Conservation (phyloP, 2,329 filamentous ascomycete species). For the Penicillium sp. region DNA sequence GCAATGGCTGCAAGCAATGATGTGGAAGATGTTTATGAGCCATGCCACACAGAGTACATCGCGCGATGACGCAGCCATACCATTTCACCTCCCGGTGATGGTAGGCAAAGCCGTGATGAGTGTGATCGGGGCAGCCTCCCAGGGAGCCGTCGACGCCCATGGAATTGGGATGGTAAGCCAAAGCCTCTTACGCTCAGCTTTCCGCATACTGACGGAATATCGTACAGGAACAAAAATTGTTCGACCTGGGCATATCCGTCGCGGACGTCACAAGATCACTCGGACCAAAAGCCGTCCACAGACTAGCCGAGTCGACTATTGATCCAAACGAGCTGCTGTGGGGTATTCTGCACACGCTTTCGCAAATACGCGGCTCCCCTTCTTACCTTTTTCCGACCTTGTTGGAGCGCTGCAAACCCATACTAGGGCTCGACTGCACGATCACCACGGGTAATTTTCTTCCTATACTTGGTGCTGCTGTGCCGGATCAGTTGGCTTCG, state of each 20-base stretch:
- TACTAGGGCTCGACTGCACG: constrained; percentile 32
- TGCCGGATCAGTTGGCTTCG: constrained; percentile 12
- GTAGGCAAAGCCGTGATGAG: constrained; percentile 61
- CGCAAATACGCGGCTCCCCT: constrained; percentile 39
- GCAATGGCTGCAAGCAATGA: constrained; percentile 67
- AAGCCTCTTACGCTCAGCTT: neutral
- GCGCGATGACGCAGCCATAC: constrained; percentile 54
- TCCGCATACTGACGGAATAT: neutral
- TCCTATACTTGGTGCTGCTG: constrained; percentile 18
- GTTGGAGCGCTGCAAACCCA: constrained; percentile 31
- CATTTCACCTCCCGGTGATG: constrained; percentile 62
- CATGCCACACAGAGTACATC: constrained; percentile 59
- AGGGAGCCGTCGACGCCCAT: constrained; percentile 69
- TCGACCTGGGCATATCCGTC: constrained; percentile 34
- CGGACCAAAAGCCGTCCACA: constrained; percentile 26
- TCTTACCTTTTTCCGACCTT: constrained; percentile 37
- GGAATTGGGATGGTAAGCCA: constrained; percentile 66
- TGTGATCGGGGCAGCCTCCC: constrained; percentile 70
- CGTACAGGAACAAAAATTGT: constrained; percentile 39
- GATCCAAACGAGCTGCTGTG: constrained; percentile 38
- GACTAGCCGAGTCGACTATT: constrained; percentile 30
- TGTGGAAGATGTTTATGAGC: constrained; percentile 69
- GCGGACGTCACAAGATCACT: constrained; percentile 36
- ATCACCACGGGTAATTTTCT: constrained; percentile 31
- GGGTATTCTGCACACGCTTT: constrained; percentile 39